Evolutionary conservation across 192 early-diverging fungal genomes (phyloP), one percentile per base, ranked within the genome.

Genomic region (Obelidium mucronatum): DNA sequence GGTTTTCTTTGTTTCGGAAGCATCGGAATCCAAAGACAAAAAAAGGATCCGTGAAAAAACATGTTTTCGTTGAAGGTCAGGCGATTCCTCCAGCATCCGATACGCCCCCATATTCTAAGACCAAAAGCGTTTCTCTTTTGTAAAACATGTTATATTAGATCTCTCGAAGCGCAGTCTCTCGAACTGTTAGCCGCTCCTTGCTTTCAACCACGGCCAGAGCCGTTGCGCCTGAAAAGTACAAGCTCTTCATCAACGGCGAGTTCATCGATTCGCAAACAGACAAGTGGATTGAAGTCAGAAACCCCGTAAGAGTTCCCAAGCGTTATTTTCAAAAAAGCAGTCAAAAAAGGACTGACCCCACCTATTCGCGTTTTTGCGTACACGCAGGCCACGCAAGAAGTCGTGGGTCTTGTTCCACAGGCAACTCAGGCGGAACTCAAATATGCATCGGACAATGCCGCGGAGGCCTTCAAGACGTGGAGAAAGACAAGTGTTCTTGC

Each of bases 181-280:
- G 44, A 48, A 15, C 44, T 6, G 11, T 48, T 48, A 19, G 44
- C 44, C 44, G 44, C 8, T 48, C 44, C 44, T 19, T 48, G 44
- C 19, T 48, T 48, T 48, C 44, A 48, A 60, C 64, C 13, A 13
- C 33, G 24, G 1, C 69, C 11, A n/a, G 8, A 8, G 13, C 37
- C 24, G 42, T 56, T 31, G 51, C 36, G 11, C 39, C 60, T 15
- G n/a, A 24, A 13, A 66, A 68, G 54, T 39, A 44, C 36, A 24
- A 90, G 85, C 86, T 95, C 31, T 96, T 90, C 73, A 93, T 97
- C 80, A 92, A 97, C 75, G 96, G 96, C 58, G 91, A 98, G 87
- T 95, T 97, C 81, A 82, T 94, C 60, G 92, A 96, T 61, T 96
- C 95, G 22, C 89, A 90, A 69, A 88, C 94, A 44, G 82, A 89